Evolutionary conservation across 2,329 filamentous ascomycete genomes (phyloP).

Genomic region (Sporothrix pallida): DNA sequence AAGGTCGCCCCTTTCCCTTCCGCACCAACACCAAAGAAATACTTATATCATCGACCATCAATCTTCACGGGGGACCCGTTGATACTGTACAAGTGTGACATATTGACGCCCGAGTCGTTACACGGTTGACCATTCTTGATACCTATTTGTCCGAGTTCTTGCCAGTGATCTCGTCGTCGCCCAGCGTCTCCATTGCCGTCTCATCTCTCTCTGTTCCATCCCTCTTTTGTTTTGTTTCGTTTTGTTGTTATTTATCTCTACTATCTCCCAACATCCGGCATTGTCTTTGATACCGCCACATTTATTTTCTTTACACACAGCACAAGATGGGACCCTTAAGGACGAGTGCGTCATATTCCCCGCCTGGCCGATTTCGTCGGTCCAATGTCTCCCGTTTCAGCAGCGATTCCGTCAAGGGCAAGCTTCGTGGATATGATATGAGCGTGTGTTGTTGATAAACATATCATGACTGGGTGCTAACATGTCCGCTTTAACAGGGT

Average conservation of each 20-base stretch:
- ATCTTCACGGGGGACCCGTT: background rate
- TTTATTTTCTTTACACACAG: background rate
- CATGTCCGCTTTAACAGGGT: conserved; percentile 61
- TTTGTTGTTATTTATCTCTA: background rate
- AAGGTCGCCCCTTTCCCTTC: background rate
- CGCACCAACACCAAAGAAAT: too few relatives aligned
- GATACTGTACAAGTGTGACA: background rate
- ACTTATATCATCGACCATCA: background rate
- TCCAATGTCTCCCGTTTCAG: conserved; percentile 11
- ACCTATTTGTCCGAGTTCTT: background rate
- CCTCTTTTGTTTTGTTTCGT: background rate
- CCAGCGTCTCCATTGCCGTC: background rate
- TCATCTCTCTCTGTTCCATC: background rate
- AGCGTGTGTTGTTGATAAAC: background rate
- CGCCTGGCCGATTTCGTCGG: background rate
- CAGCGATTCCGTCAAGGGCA: conserved; percentile 14
- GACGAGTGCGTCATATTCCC: background rate
- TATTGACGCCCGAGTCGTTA: background rate
- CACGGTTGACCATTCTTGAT: background rate
- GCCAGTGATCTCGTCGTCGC: background rate
- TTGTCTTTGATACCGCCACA: background rate
- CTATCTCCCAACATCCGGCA: background rate
- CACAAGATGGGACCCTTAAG: conserved; percentile 20
- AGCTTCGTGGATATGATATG: background rate
- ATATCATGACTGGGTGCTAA: background rate